phyloP scores from a whole-genome alignment of 2,329 filamentous ascomycete species.

The Hymenotorrendiella dingleyae region DNA sequence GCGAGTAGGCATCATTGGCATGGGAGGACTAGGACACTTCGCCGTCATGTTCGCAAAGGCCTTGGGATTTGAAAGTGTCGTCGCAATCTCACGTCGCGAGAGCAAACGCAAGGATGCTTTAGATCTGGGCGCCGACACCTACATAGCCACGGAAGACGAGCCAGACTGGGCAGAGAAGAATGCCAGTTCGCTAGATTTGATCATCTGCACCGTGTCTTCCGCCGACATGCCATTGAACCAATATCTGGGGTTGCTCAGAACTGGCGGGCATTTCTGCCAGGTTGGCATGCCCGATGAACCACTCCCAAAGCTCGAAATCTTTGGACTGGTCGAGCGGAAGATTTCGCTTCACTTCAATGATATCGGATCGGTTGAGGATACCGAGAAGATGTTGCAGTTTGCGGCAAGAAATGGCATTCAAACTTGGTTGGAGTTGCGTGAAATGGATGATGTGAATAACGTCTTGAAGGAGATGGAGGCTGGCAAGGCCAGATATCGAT shows the following conservation, averaged over 20 bases:
- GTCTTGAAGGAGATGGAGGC: slow-evolving; percentile 50
- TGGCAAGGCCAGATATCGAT: slow-evolving; percentile 46
- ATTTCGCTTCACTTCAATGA: slow-evolving; percentile 37
- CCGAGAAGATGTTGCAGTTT: slow-evolving; percentile 54
- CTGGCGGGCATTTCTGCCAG: slow-evolving; percentile 55
- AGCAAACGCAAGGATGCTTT: neutral
- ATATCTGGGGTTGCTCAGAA: slow-evolving; percentile 53
- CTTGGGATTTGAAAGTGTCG: slow-evolving; percentile 58
- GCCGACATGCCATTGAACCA: slow-evolving; percentile 54
- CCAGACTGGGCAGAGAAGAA: slow-evolving; percentile 48
- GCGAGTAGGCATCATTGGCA: slow-evolving; percentile 61
- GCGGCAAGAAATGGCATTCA: slow-evolving; percentile 51
- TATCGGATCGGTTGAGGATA: slow-evolving; percentile 40
- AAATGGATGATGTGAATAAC: slow-evolving; percentile 51
- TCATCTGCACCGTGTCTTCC: slow-evolving; percentile 49
- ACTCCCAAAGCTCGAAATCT: slow-evolving; percentile 39
- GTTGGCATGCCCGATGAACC: slow-evolving; percentile 56
- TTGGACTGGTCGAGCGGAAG: slow-evolving; percentile 46
- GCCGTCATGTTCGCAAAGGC: slow-evolving; percentile 64
- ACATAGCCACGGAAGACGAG: neutral
- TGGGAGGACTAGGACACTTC: slow-evolving; percentile 69
- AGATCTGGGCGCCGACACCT: neutral
- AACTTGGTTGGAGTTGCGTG: slow-evolving; percentile 48
- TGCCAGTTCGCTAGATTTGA: slow-evolving; percentile 47
- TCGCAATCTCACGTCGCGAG: slow-evolving; percentile 36